These are phyloP conservation scores for Boletus rubroflammeus DNA, from an alignment of 768 basidiomycete species.

Conservation along the genomic window DNA sequence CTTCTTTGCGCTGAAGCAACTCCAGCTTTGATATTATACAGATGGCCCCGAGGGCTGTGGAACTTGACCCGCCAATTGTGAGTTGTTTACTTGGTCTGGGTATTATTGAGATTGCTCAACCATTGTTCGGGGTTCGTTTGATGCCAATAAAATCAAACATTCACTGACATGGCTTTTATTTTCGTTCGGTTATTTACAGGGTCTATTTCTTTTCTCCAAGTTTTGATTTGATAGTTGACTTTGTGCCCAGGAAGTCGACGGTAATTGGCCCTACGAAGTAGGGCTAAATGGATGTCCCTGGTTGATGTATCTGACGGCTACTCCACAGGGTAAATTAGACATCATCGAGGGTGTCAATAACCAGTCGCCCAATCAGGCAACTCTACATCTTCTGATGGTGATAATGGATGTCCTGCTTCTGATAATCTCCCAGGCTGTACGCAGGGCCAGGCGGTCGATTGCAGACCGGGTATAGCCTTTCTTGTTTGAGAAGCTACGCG, in stretches of 20 bases:
- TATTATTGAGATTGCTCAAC: too few species aligned
- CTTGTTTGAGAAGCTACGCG: background rate
- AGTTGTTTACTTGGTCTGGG: too few species aligned
- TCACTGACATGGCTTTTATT: background rate
- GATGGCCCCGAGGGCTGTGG: too few species aligned
- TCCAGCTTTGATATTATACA: too few species aligned
- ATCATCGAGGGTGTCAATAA: background rate
- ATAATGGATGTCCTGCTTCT: background rate
- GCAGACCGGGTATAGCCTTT: background rate
- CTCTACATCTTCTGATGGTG: background rate
- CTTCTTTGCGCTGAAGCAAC: too few species aligned
- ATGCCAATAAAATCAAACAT: too few species aligned
- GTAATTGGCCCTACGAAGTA: background rate
- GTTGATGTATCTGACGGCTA: background rate
- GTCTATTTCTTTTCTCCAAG: background rate
- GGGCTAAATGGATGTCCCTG: background rate
- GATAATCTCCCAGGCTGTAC: background rate
- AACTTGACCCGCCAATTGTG: too few species aligned
- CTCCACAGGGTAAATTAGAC: background rate
- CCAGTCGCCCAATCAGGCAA: background rate
- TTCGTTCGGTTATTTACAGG: background rate
- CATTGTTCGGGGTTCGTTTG: too few species aligned
- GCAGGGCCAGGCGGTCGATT: background rate
- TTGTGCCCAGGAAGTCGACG: background rate
- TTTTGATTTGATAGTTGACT: background rate